A percentile compares a stretch with the other conserved stretches of the same genome.
Evolutionary conservation across 2,329 filamentous ascomycete genomes (phyloP).

Genomic region (Chaetomiaceae sp.): DNA sequence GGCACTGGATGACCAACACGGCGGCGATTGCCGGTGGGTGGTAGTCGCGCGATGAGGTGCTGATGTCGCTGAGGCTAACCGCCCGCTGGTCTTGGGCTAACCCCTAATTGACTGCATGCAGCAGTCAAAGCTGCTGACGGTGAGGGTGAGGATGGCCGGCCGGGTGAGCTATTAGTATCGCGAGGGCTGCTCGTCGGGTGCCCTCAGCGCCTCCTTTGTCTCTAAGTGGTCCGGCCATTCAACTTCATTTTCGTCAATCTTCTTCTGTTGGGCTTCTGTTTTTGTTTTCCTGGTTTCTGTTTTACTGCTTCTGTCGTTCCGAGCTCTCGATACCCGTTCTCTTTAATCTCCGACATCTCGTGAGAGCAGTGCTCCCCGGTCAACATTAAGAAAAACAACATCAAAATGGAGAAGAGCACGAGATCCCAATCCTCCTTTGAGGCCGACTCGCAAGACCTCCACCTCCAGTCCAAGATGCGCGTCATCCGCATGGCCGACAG

Average conservation of each 20-base stretch:
- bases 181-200: slow-evolving; percentile 7
- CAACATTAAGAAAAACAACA: not conserved
- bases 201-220: not conserved
- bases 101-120: slow-evolving; percentile 1
- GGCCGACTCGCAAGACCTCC: slow-evolving; percentile 39
- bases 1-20: not conserved
- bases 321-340: slow-evolving; percentile 5
- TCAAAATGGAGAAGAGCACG: slow-evolving; percentile 22
- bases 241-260: not conserved
- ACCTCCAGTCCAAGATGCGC: slow-evolving; percentile 37
- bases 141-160: not conserved
- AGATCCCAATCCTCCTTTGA: slow-evolving; percentile 43
- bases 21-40: not conserved
- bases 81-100: slow-evolving; percentile 1
- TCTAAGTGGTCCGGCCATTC: slow-evolving; percentile 1
- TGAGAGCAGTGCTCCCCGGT: slow-evolving; percentile 13
- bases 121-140: not conserved
- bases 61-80: slow-evolving; percentile 4
- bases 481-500: slow-evolving; percentile 40
- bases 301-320: slow-evolving; percentile 1
- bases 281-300: slow-evolving; percentile 7
- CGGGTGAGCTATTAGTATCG: slow-evolving; percentile 19
- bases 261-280: slow-evolving; percentile 1
- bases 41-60: slow-evolving; percentile 7
- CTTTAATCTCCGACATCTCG: not conserved